Evolutionary conservation across 331 rosid genomes (phyloP), one percentile per base, ranked within the genome.

Genomic region (Pyracantha coccinea): DNA sequence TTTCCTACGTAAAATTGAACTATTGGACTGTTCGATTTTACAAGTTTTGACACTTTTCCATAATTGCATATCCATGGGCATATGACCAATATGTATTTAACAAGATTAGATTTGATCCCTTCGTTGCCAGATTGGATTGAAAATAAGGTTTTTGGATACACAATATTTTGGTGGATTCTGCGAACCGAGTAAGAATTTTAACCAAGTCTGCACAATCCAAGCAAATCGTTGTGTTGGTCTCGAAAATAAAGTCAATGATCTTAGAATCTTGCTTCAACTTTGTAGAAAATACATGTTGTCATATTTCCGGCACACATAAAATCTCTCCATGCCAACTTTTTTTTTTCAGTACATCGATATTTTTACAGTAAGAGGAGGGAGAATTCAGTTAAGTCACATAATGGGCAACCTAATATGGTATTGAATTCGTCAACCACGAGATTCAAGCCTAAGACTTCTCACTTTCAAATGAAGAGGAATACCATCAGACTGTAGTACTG

Each of bases 71-170:
- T 68, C 91, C 96, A 2, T 44, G 33, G 0, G 1, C 35, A 24
- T 90, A 93, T 70, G 97, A 93, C 27, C 98, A 93, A 75, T 91
- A 91, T 32, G 97, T 93, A 33, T 83, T 93, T 3, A 87, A 91
- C 66, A 32, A 61, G 83, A 91, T 93, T 68, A 93, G 91, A 57
- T 57, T 1, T 10, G 55, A 80, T 7, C 88, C 88, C 0, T 63
- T 77, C 14, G 59, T 91, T 23, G 79, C 3, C 0, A 3, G 0
- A 80, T 71, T 32, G 81, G 87, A 9, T 38, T 93, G n/a, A 81
- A 75, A 55, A 77, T 93, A n/a, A 89, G 89, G 80, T 91, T 89
- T 68, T 80, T 91, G 7, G 85, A 80, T 81, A 91, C 97, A 0
- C 41, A 68, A 5, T 81, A 83, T 24, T 86, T 88, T 69, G 96